Evolutionary conservation across 1,284 basidiomycete genomes (phyloP).

Genomic region (Ceratobasidium theobromae): DNA sequence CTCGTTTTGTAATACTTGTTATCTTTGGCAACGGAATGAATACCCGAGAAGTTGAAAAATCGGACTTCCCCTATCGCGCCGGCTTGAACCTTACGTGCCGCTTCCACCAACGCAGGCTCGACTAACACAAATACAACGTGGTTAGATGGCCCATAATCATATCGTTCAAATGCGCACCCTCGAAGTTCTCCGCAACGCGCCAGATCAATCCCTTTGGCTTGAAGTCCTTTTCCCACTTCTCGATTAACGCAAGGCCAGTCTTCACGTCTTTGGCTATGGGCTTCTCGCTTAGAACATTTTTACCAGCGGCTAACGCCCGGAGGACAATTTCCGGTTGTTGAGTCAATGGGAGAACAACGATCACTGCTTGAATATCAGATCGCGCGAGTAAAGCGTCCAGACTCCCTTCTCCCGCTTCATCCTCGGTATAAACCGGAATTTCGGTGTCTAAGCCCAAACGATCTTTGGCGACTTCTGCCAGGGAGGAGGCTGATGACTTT

Average conservation of each 20-base stretch:
- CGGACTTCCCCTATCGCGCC: constrained; percentile 66
- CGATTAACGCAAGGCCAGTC: constrained; percentile 63
- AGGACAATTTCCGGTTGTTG: constrained; percentile 68
- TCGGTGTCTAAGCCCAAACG: constrained; percentile 48
- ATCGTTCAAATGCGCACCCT: constrained; percentile 48
- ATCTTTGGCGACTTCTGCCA: constrained; percentile 51
- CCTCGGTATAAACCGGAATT: constrained; percentile 56
- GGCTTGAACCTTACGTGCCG: constrained; percentile 54
- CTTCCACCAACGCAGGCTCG: constrained; percentile 60
- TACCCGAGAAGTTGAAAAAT: constrained; percentile 59
- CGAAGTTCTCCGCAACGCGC: constrained; percentile 84
- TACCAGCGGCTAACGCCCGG: constrained; percentile 54
- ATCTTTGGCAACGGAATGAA: constrained; percentile 59
- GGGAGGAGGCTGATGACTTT: constrained; percentile 56
- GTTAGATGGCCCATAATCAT: neutral
- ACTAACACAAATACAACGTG: neutral
- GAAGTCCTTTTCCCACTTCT: constrained; percentile 62
- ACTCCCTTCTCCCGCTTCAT: constrained; percentile 40
- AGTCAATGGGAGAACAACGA: constrained; percentile 76
- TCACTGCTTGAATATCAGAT: constrained; percentile 67
- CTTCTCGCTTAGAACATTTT: constrained; percentile 85
- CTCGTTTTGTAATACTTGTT: constrained; percentile 77
- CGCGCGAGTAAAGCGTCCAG: constrained; percentile 67
- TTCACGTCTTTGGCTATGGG: constrained; percentile 75
- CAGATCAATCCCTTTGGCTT: constrained; percentile 72